Conservation (phyloP, 176 grass and related monocot species). For the Pharus latifolius region DNA sequence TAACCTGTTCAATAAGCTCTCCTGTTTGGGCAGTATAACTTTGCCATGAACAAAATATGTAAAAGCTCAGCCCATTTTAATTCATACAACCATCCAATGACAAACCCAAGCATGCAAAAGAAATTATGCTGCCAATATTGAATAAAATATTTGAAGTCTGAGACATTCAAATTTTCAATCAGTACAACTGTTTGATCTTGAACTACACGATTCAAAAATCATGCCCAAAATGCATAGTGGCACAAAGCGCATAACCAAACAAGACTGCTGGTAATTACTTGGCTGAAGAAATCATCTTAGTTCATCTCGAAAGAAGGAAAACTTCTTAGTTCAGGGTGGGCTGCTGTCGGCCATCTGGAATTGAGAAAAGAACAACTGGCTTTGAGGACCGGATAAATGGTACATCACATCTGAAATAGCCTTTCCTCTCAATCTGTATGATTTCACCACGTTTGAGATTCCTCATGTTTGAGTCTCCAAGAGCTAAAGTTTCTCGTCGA, state of each 20-base stretch:
- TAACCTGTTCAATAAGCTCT: no score
- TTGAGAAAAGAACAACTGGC: conserved; percentile 68
- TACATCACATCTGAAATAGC: conserved; percentile 76
- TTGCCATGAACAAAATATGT: no score
- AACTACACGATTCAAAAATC: not conserved
- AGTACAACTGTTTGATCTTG: conserved; percentile 7
- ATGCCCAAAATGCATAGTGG: not conserved
- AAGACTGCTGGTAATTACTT: not conserved
- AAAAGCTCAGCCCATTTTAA: not conserved
- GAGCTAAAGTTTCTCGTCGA: conserved; percentile 44
- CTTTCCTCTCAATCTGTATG: conserved; percentile 93
- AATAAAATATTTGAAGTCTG: not conserved
- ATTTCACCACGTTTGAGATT: conserved; percentile 77
- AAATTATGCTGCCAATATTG: not conserved
- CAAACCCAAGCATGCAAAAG: not conserved
- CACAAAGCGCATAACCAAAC: not conserved
- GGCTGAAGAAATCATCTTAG: not conserved
- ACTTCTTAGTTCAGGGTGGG: conserved; percentile 14
- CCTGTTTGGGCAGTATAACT: no score
- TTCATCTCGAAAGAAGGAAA: no score
- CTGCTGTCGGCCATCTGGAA: conserved; percentile 76
- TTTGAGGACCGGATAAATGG: conserved; percentile 61
- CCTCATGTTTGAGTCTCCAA: conserved; percentile 69
- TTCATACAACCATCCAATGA: not conserved
- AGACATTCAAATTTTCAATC: conserved; percentile 5